Conservation (phyloP, 2,329 filamentous ascomycete species). For the Pseudodiploospora longispora region DNA sequence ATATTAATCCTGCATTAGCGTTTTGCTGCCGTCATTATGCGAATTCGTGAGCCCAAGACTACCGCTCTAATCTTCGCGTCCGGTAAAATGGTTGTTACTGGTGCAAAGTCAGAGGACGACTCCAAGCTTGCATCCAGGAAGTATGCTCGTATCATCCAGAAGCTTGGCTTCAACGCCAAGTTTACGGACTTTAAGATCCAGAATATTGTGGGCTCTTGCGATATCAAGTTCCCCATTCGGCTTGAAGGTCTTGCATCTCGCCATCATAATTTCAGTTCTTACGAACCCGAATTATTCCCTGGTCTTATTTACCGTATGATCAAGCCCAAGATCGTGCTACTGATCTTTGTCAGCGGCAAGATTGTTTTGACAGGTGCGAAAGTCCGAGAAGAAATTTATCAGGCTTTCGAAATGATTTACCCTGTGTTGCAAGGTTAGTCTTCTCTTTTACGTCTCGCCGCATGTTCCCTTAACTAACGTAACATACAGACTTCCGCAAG, state of each 20-base stretch:
- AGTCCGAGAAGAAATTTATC: slow-evolving; percentile 95
- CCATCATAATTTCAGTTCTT: slow-evolving; percentile 99
- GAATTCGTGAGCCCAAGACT: slow-evolving; percentile 97
- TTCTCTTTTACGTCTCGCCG: not conserved
- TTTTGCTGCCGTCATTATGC: slow-evolving; percentile 99
- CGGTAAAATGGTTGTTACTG: slow-evolving; percentile 99
- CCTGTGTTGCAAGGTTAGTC: slow-evolving; percentile 78
- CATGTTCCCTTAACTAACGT: not conserved
- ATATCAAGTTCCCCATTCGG: slow-evolving; percentile 98
- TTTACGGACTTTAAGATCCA: slow-evolving; percentile 99
- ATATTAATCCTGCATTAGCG: slow-evolving; percentile 49
- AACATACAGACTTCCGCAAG: slow-evolving; percentile 46
- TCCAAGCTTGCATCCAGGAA: slow-evolving; percentile 95
- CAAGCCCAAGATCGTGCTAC: slow-evolving; percentile 96
- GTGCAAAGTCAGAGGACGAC: slow-evolving; percentile 96
- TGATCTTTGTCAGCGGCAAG: slow-evolving; percentile 98
- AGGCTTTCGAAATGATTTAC: slow-evolving; percentile 95
- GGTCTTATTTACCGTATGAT: slow-evolving; percentile 99
- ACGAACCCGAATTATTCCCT: slow-evolving; percentile 96
- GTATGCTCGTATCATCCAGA: slow-evolving; percentile 98
- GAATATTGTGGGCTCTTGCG: slow-evolving; percentile 97
- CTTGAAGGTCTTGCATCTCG: slow-evolving; percentile 91
- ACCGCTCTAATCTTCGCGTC: slow-evolving; percentile 96
- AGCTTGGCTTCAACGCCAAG: slow-evolving; percentile 98
- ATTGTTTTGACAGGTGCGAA: slow-evolving; percentile 97